Evolutionary conservation across 2,329 filamentous ascomycete genomes (phyloP).

Genomic region (Ophiostoma pallidulum): DNA sequence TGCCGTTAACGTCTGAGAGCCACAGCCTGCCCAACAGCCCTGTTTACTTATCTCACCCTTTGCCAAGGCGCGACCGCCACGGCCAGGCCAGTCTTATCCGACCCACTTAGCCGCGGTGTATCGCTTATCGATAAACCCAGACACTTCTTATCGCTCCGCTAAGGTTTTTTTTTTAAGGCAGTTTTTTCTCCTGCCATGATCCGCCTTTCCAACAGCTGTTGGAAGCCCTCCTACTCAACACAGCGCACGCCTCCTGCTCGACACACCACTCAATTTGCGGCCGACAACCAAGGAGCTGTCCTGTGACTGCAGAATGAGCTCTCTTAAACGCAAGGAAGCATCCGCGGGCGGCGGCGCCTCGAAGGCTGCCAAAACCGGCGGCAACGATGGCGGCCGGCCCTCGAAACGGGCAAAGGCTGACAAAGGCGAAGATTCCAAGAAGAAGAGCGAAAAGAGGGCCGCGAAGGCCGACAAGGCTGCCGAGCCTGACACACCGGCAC

Average conservation of each 20-base stretch:
- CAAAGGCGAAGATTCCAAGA: conserved; percentile 1
- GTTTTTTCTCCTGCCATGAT: conserved; percentile 10
- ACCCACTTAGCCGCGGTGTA: too few relatives aligned
- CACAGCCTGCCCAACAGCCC: background rate
- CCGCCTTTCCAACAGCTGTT: conserved; percentile 2
- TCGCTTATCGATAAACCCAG: conserved; percentile 15
- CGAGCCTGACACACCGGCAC: background rate
- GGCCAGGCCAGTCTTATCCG: conserved; percentile 1
- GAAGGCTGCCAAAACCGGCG: conserved; percentile 4
- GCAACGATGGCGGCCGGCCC: conserved; percentile 8
- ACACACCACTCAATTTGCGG: conserved; percentile 2
- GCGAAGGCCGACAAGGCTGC: background rate
- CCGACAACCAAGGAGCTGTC: background rate
- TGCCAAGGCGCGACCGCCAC: conserved; percentile 2
- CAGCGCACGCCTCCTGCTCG: background rate
- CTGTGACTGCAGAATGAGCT: conserved; percentile 11
- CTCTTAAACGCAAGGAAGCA: conserved; percentile 17
- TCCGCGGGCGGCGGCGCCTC: conserved; percentile 6
- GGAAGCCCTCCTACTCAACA: background rate
- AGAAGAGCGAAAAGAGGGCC: conserved; percentile 5
- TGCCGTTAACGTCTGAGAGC: conserved; percentile 1
- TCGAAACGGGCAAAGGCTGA: conserved; percentile 14
- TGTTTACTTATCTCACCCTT: background rate
- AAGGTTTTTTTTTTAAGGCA: conserved; percentile 12
- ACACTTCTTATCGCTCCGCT: conserved; percentile 10